Percentiles rank a stretch among this genome's conserved stretches.
phyloP scores from a whole-genome alignment of 139 green algal genomes.

The Gonium pectorale region DNA sequence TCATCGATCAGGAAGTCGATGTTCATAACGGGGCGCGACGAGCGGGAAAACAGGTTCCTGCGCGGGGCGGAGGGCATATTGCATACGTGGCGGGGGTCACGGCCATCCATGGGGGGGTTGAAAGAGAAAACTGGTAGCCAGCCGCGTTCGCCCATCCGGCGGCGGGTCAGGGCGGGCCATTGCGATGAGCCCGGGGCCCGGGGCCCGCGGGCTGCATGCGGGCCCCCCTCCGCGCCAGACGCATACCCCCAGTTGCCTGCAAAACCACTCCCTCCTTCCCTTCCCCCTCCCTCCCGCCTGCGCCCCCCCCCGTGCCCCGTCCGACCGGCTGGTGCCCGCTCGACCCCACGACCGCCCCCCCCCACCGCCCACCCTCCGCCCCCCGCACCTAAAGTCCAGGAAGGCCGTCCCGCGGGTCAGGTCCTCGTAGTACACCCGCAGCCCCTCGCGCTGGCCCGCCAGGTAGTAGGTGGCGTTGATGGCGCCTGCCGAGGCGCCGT shows the following conservation, averaged over 20 bases:
- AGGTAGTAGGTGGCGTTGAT: conserved; percentile 94
- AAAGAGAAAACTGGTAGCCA: too few relatives aligned
- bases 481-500: conserved; percentile 85
- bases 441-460: conserved; percentile 63
- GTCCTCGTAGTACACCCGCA: conserved; percentile 87
- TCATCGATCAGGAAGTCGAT: conserved; percentile 86
- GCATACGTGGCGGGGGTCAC: too few relatives aligned
- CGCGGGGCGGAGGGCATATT: too few relatives aligned
- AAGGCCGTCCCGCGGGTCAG: conserved; percentile 77
- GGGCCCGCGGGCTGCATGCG: too few relatives aligned
- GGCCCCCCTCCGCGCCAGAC: neutral
- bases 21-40: conserved; percentile 75
- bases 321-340: too few relatives aligned
- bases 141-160: too few relatives aligned
- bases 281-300: too few relatives aligned
- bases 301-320: too few relatives aligned
- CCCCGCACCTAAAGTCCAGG: conserved; percentile 64
- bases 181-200: too few relatives aligned
- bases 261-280: neutral
- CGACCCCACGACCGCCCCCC: neutral
- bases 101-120: too few relatives aligned
- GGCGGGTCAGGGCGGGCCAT: too few relatives aligned
- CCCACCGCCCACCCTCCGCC: conserved; percentile 10
- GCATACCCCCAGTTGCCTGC: neutral
- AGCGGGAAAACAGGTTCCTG: conserved; percentile 28